Evolutionary conservation across 768 basidiomycete genomes (phyloP), one percentile per base, ranked within the genome.

Genomic region (Hygrocybe punicea): DNA sequence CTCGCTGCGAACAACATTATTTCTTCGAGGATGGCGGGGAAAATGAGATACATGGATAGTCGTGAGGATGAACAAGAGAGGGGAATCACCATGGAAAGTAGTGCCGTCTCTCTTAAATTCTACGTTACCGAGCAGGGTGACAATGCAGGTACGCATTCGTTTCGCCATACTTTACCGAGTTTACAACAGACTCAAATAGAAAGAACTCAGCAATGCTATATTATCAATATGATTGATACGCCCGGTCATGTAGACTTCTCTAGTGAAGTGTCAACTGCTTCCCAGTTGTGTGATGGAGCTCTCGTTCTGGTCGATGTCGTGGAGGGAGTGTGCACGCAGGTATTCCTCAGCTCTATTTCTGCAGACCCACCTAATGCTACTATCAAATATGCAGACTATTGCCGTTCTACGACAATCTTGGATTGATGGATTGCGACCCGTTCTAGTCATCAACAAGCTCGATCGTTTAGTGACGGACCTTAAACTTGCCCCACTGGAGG

Each of bases 211-310:
- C 87, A 78, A 67, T 88, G 85, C 21, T 97, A 90, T 73, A 79
- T 89, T 46, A 83, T 98, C 53, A 98, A 97, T 68, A 87, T 98
- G 81, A 96, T 99, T 60, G 97, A 99, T 71, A 98, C 97, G 0
- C 97, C 97, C 14, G 97, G 97, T 3, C 97, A 99, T 74, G 96
- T 99, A 21, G 97, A 98, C 71, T 99, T 99, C 63, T 95, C 94
- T 0, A 93, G 88, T 55, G 97, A 98, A 69, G 97, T 99, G 0
- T 98, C 94, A 1, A 91, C 93, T 1, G 94, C 96, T 19, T 91
- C 94, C 11, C 78, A 95, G 49, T 68, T 99, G 23, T 97, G 94
- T 63, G 97, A 98, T 71, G 97, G 97, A 13, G 93, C 96, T 2
- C 80, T 99, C 6, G 90, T 99, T 39, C 76, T 99, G 5, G 93